Evolutionary conservation across 768 basidiomycete species (phyloP).

Genomic region (Podaxis carcinomalis): DNA sequence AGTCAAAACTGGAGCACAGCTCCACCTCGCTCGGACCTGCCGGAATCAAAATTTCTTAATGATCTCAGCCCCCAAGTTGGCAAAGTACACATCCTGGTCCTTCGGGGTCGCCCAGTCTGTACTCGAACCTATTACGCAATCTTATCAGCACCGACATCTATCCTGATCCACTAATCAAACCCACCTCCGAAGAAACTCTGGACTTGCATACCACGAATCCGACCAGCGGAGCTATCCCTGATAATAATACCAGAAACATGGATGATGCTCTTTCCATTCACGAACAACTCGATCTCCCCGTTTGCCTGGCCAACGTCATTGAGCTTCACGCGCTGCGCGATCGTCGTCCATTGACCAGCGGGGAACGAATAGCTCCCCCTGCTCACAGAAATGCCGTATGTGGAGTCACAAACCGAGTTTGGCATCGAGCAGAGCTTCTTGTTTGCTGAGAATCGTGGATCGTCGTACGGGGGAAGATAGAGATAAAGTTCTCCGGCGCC

Average conservation of each 20-base stretch:
- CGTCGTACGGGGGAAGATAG: slow-evolving; percentile 48
- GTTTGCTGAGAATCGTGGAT: slow-evolving; percentile 35
- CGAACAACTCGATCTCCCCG: slow-evolving; percentile 61
- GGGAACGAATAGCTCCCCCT: slow-evolving; percentile 44
- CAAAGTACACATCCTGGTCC: slow-evolving; percentile 53
- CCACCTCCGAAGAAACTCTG: slow-evolving; percentile 69
- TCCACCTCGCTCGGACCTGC: neutral
- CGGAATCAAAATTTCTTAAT: slow-evolving; percentile 2
- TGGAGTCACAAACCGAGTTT: slow-evolving; percentile 44
- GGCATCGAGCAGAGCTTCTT: slow-evolving; percentile 38
- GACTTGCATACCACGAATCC: slow-evolving; percentile 56
- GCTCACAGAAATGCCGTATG: slow-evolving; percentile 13
- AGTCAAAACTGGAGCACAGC: neutral
- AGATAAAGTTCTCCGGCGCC: slow-evolving; percentile 61
- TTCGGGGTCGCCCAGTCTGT: slow-evolving; percentile 51
- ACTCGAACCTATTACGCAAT: slow-evolving; percentile 33
- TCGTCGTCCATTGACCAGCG: slow-evolving; percentile 54
- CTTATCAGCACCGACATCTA: neutral
- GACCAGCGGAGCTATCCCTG: slow-evolving; percentile 35
- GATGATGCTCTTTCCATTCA: slow-evolving; percentile 54
- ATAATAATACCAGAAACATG: slow-evolving; percentile 46
- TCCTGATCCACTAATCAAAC: slow-evolving; percentile 11
- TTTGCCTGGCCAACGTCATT: slow-evolving; percentile 62
- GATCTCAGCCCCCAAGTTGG: slow-evolving; percentile 58
- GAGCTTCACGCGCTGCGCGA: slow-evolving; percentile 61